Percentiles rank a stretch among this genome's conserved stretches.
phyloP scores from a whole-genome alignment of 1,284 basidiomycete genomes.

The Austroboletus rostrupii region DNA sequence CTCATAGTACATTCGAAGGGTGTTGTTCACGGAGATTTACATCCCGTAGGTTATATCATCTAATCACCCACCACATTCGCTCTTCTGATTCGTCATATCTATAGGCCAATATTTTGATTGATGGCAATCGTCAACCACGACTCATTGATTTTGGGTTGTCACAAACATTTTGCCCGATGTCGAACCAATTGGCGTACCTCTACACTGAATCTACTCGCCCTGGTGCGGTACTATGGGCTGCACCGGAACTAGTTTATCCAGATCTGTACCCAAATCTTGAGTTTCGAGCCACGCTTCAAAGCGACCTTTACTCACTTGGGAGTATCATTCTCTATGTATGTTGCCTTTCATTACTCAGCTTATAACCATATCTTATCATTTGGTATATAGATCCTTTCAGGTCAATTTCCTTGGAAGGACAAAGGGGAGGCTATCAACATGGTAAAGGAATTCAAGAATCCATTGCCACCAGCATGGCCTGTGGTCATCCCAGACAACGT shows the following conservation, averaged over 20 bases:
- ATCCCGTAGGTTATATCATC: conserved; percentile 3
- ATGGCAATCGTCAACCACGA: not conserved
- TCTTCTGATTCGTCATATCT: too few species aligned
- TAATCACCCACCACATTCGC: not conserved
- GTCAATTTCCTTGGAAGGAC: conserved; percentile 1
- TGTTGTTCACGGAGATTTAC: conserved; percentile 10
- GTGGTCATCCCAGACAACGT: not conserved
- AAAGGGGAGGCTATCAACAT: not conserved
- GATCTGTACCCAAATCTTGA: not conserved
- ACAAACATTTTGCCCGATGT: not conserved
- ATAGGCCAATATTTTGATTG: conserved; percentile 5
- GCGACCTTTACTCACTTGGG: conserved; percentile 1
- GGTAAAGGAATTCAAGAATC: conserved; percentile 1
- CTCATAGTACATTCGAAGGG: conserved; percentile 4
- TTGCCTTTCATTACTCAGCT: not conserved
- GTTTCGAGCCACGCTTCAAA: not conserved
- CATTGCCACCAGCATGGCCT: conserved; percentile 2
- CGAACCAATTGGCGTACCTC: not conserved
- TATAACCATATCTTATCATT: not conserved
- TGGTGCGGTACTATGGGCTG: not conserved
- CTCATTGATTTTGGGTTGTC: not conserved
- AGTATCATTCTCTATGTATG: conserved; percentile 3
- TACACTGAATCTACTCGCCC: not conserved
- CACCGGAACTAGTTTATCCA: not conserved
- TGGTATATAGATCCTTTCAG: conserved; percentile 2